phyloP scores from a whole-genome alignment of 2,329 filamentous ascomycete genomes.

The Onygenales sp. region DNA sequence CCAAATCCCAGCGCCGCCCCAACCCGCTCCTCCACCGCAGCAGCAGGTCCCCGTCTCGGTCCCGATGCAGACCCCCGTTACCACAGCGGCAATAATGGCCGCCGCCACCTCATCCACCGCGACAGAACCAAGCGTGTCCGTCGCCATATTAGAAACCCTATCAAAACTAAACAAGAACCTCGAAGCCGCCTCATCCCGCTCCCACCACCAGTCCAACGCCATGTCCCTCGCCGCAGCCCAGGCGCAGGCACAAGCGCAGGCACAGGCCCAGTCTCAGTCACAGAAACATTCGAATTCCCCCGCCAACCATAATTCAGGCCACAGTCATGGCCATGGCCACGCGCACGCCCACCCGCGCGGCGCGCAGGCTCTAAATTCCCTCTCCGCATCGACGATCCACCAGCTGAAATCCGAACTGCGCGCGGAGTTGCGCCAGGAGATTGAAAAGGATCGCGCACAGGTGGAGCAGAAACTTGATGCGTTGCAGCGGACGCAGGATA shows the following conservation, averaged over 20 bases:
- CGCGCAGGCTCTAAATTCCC: not conserved
- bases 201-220: slow-evolving; percentile 15
- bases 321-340: not conserved
- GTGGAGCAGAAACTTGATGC: slow-evolving; percentile 28
- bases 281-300: not conserved
- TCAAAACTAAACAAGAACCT: slow-evolving; percentile 29
- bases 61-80: slow-evolving; percentile 3
- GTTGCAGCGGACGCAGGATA: slow-evolving; percentile 30
- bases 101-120: slow-evolving; percentile 9
- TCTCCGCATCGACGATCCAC: slow-evolving; percentile 7
- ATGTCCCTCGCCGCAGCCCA: slow-evolving; percentile 13
- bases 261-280: not conserved
- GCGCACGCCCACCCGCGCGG: not conserved
- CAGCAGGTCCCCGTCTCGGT: not conserved
- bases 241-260: not conserved
- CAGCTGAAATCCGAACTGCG: slow-evolving; percentile 26
- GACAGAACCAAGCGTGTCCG: slow-evolving; percentile 19
- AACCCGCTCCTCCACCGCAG: not conserved
- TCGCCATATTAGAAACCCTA: slow-evolving; percentile 27
- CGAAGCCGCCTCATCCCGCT: slow-evolving; percentile 17
- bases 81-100: slow-evolving; percentile 4
- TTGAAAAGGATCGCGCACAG: slow-evolving; percentile 22
- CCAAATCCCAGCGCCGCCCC: not conserved
- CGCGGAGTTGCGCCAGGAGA: slow-evolving; percentile 22
- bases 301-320: not conserved